These are phyloP conservation scores for Fragaria ananassa DNA, from an alignment of 306 rosid species.

Conservation along the genomic window DNA sequence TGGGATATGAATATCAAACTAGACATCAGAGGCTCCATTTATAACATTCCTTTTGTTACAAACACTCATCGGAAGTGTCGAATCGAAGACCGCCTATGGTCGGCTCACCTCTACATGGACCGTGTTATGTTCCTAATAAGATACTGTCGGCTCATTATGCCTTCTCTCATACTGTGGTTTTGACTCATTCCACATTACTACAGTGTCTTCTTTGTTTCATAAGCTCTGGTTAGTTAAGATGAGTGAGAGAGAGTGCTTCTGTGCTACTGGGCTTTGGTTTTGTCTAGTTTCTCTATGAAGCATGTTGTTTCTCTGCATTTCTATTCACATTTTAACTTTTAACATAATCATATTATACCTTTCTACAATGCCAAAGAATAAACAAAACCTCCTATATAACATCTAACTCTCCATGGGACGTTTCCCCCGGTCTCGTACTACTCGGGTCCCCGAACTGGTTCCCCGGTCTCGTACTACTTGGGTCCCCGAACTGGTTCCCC, in stretches of 20 bases:
- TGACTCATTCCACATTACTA: background rate
- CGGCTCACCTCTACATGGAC: background rate
- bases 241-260: background rate
- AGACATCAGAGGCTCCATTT: background rate
- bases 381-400: conserved; percentile 20
- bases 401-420: conserved; percentile 49
- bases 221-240: background rate
- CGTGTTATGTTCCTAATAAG: background rate
- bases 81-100: conserved; percentile 5
- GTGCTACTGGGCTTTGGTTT: background rate
- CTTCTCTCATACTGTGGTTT: background rate
- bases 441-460: conserved; percentile 19
- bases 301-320: background rate
- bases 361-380: conserved; percentile 21
- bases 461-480: conserved; percentile 35
- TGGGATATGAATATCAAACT: background rate
- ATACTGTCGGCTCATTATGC: conserved; percentile 1
- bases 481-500: conserved; percentile 37
- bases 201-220: background rate
- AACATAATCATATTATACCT: background rate
- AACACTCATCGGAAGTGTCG: background rate
- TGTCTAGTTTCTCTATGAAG: background rate
- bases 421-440: conserved; percentile 49
- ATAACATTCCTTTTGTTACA: conserved; percentile 3
- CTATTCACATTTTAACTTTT: background rate